Percentiles rank a stretch among this genome's conserved stretches.
These are phyloP conservation scores for Auricularia sp. DNA, from an alignment of 768 basidiomycete species.

Conservation along the genomic window DNA sequence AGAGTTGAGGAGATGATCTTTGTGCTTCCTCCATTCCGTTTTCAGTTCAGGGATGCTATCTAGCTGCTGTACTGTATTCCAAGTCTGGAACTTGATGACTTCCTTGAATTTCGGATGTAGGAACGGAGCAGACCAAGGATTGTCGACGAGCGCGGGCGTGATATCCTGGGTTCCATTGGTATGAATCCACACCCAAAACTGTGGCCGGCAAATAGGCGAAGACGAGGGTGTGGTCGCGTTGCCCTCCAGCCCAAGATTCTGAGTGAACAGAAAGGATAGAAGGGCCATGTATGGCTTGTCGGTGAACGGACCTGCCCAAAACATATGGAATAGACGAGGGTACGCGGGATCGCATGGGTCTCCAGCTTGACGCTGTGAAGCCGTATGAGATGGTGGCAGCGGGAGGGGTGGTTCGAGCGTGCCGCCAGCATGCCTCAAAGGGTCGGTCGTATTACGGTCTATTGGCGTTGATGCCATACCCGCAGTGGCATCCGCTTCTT, in stretches of 20 bases:
- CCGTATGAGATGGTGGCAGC: not conserved
- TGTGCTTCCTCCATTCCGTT: slow-evolving; percentile 29
- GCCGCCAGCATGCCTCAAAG: not conserved
- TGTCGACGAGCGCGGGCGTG: slow-evolving; percentile 8
- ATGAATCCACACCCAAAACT: slow-evolving; percentile 39
- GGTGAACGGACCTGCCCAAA: slow-evolving; percentile 40
- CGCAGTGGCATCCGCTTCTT: not conserved
- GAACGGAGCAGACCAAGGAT: slow-evolving; percentile 38
- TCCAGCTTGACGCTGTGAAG: not conserved
- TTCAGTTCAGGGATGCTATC: slow-evolving; percentile 35
- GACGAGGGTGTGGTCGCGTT: slow-evolving; percentile 4
- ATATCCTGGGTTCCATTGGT: slow-evolving; percentile 25
- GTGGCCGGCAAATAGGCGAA: slow-evolving; percentile 28
- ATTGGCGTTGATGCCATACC: not conserved
- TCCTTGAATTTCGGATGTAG: slow-evolving; percentile 33
- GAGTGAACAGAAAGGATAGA: slow-evolving; percentile 42
- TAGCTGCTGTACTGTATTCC: slow-evolving; percentile 42
- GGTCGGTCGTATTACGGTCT: not conserved
- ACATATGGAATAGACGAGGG: slow-evolving; percentile 39
- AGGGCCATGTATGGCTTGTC: slow-evolving; percentile 40
- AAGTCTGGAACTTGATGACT: slow-evolving; percentile 37
- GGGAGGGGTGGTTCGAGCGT: not conserved
- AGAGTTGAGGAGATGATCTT: not conserved
- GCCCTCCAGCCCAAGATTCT: slow-evolving; percentile 32
- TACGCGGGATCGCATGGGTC: slow-evolving; percentile 33